Conservation (phyloP, 2,329 filamentous ascomycete genomes). For the Byssochlamys sp. region DNA sequence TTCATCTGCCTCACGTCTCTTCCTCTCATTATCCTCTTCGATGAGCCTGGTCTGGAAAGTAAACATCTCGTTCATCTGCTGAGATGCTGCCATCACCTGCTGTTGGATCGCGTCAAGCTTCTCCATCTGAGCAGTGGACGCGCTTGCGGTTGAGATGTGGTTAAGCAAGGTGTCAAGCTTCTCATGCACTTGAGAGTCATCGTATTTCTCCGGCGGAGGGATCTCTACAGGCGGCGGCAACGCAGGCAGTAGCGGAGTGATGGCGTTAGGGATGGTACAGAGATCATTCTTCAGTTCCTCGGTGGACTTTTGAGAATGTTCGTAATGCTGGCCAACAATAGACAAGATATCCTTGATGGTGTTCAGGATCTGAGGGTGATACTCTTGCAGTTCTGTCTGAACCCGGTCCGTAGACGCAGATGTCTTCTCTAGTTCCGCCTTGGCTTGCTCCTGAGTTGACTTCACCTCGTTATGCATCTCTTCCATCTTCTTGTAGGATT, state of each 20-base stretch:
- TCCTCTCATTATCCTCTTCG: slow-evolving; percentile 66
- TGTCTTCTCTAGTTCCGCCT: slow-evolving; percentile 68
- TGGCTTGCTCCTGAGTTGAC: slow-evolving; percentile 70
- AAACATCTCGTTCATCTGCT: slow-evolving; percentile 75
- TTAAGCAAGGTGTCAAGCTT: slow-evolving; percentile 43
- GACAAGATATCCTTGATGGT: slow-evolving; percentile 76
- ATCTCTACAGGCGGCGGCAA: slow-evolving; percentile 41
- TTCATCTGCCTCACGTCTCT: slow-evolving; percentile 70
- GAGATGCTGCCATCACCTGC: slow-evolving; percentile 73
- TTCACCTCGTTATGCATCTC: slow-evolving; percentile 63
- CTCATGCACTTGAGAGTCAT: slow-evolving; percentile 49
- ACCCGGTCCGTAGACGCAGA: slow-evolving; percentile 63
- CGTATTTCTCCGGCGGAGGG: slow-evolving; percentile 11
- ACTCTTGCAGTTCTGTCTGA: slow-evolving; percentile 68
- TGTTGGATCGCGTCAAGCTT: slow-evolving; percentile 81
- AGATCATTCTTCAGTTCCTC: slow-evolving; percentile 52
- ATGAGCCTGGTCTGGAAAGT: slow-evolving; percentile 65
- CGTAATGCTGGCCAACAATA: slow-evolving; percentile 76
- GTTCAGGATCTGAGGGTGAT: slow-evolving; percentile 79
- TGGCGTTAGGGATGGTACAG: slow-evolving; percentile 40
- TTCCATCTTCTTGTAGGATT: slow-evolving; percentile 65
- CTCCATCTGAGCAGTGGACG: slow-evolving; percentile 65
- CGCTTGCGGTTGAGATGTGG: slow-evolving; percentile 49
- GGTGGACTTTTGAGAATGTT: slow-evolving; percentile 65
- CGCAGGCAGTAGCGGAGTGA: slow-evolving; percentile 50